Conservation (phyloP, 2,329 filamentous ascomycete genomes). For the Trichoderma koningiopsis region DNA sequence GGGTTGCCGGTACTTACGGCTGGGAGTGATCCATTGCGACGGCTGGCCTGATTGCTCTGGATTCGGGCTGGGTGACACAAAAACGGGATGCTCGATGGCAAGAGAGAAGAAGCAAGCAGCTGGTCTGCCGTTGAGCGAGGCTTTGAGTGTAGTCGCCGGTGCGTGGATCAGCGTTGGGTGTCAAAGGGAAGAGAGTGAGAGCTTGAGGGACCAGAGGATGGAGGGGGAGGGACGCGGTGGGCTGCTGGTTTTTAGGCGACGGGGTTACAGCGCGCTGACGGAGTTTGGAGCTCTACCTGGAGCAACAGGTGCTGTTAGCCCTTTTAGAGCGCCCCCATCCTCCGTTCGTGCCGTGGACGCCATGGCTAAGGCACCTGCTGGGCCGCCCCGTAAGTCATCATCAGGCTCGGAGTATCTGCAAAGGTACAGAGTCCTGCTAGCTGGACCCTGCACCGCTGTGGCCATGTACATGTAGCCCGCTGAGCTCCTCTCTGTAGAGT, state of each 20-base stretch:
- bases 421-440: neutral
- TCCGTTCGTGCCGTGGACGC: conserved; percentile 18
- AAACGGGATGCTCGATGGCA: neutral
- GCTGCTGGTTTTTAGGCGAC: conserved; percentile 22
- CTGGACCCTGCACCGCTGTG: neutral
- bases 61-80: neutral
- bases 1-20: conserved; percentile 25
- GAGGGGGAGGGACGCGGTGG: conserved; percentile 19
- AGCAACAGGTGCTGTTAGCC: conserved; percentile 15
- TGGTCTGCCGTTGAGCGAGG: neutral
- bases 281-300: conserved; percentile 19
- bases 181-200: conserved; percentile 5
- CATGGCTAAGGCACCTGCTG: conserved; percentile 5
- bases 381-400: conserved; percentile 11
- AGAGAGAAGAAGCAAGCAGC: neutral
- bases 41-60: conserved; percentile 21
- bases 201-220: conserved; percentile 8
- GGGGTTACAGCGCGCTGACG: conserved; percentile 24
- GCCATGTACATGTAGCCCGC: conserved; percentile 10
- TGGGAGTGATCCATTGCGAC: conserved; percentile 27
- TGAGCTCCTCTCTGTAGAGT: neutral
- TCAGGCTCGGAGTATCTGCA: neutral
- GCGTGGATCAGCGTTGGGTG: conserved; percentile 18
- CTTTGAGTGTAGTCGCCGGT: conserved; percentile 4
- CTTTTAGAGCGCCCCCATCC: conserved; percentile 13